phyloP scores from a whole-genome alignment of 208 protist species.

The Angomonas deanei region DNA sequence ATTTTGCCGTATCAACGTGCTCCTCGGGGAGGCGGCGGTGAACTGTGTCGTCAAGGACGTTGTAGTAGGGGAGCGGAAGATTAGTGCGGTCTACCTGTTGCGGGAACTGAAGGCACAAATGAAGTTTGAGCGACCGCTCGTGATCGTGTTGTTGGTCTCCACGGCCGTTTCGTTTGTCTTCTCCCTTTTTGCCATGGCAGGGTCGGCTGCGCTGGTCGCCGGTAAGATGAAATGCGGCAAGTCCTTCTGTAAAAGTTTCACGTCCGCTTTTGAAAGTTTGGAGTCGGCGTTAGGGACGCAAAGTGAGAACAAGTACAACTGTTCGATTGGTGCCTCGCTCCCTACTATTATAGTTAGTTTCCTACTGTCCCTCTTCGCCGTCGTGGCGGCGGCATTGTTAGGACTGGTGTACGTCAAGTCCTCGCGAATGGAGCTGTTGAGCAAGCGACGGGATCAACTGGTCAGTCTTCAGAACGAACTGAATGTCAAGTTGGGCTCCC shows the following conservation, averaged over 20 bases:
- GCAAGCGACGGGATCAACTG: neutral
- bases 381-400: conserved; percentile 6
- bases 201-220: conserved; percentile 14
- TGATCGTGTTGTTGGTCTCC: conserved; percentile 12
- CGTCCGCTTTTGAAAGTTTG: conserved; percentile 27
- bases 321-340: conserved; percentile 18
- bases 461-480: neutral
- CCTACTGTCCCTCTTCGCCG: conserved; percentile 10
- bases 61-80: conserved; percentile 8
- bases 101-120: conserved; percentile 17
- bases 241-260: conserved; percentile 26
- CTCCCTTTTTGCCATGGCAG: conserved; percentile 20
- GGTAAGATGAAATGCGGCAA: conserved; percentile 34
- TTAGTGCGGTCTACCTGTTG: conserved; percentile 13
- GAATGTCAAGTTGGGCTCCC: neutral
- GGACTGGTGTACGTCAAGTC: neutral
- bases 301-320: conserved; percentile 4
- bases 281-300: conserved; percentile 7
- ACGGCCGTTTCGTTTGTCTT: conserved; percentile 18
- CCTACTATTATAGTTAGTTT: conserved; percentile 18
- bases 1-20: conserved; percentile 14
- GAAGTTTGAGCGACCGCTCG: conserved; percentile 12
- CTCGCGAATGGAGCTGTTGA: conserved; percentile 4
- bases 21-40: conserved; percentile 11
- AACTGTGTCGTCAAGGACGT: conserved; percentile 12